phyloP scores from a whole-genome alignment of 345 rosid genomes.

The Gossypium anomalum region DNA sequence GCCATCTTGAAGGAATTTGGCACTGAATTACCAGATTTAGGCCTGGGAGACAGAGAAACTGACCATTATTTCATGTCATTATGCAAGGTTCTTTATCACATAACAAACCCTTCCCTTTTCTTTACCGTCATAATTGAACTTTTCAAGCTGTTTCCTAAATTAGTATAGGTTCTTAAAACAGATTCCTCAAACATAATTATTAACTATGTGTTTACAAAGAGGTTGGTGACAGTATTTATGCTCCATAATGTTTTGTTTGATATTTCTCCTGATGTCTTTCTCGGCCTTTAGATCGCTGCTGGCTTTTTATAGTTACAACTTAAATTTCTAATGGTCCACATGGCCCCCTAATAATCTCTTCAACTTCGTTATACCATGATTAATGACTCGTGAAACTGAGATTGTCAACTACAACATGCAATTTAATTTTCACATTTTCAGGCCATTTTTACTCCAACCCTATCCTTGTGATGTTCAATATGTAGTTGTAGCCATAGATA shows the following conservation, averaged over 20 bases:
- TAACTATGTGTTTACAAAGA: conserved; percentile 5
- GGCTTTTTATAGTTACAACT: neutral
- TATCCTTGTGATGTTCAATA: too few species aligned
- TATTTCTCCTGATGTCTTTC: neutral
- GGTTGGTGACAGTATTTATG: conserved; percentile 32
- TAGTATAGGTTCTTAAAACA: neutral
- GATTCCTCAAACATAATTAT: neutral
- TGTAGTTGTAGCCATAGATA: neutral
- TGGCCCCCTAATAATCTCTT: neutral
- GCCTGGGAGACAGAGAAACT: conserved; percentile 67
- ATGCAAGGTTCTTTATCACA: conserved; percentile 57
- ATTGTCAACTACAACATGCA: neutral
- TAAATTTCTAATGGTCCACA: neutral
- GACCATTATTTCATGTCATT: conserved; percentile 82
- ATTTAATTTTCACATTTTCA: neutral
- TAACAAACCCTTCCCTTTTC: neutral
- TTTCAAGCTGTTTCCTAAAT: neutral
- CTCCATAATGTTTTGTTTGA: neutral
- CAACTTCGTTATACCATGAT: neutral
- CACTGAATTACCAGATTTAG: conserved; percentile 60
- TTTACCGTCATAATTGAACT: neutral
- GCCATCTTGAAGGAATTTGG: conserved; percentile 64
- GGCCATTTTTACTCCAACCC: neutral
- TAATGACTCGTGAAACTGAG: neutral
- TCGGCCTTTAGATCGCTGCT: neutral